A percentile compares a stretch with the other conserved stretches of the same genome.
These are phyloP conservation scores for Lipomyces kockii DNA, from an alignment of 805 yeast species.

Conservation along the genomic window DNA sequence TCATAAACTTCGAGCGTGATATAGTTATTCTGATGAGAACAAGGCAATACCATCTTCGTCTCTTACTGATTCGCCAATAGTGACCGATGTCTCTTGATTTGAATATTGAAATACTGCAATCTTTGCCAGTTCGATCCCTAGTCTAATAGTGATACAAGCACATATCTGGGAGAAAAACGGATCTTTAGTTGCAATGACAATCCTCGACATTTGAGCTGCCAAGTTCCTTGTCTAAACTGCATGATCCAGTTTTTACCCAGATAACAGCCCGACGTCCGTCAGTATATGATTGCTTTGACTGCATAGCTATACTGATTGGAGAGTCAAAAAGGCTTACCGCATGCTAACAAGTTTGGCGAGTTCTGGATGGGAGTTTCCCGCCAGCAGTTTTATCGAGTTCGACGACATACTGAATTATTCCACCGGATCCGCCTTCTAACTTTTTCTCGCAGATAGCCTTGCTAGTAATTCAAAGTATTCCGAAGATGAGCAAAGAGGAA, in stretches of 20 bases:
- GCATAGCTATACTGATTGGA: not conserved
- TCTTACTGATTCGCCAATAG: slow-evolving; percentile 84
- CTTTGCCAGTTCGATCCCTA: slow-evolving; percentile 71
- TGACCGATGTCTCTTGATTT: slow-evolving; percentile 85
- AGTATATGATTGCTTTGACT: not conserved
- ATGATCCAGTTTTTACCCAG: slow-evolving; percentile 7
- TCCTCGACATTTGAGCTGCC: not conserved
- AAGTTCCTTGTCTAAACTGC: not conserved
- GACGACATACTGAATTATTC: slow-evolving; percentile 42
- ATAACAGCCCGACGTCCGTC: not conserved
- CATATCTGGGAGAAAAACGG: slow-evolving; percentile 3
- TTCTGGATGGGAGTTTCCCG: slow-evolving; percentile 71
- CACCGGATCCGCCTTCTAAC: not conserved
- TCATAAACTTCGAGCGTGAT: not conserved
- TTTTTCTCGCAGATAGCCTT: not conserved
- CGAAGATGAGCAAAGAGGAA: not conserved
- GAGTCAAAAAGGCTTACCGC: slow-evolving; percentile 41
- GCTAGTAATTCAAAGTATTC: not conserved
- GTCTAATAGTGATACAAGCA: slow-evolving; percentile 40
- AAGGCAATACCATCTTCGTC: slow-evolving; percentile 66
- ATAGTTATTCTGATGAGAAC: not conserved
- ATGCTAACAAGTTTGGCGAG: slow-evolving; percentile 74
- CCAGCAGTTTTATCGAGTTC: slow-evolving; percentile 61
- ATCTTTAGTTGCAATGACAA: not conserved
- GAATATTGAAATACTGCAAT: slow-evolving; percentile 84